Base-by-base conservation (phyloP, 441 rosid species). In the Arabidopsis lyrata region DNA sequence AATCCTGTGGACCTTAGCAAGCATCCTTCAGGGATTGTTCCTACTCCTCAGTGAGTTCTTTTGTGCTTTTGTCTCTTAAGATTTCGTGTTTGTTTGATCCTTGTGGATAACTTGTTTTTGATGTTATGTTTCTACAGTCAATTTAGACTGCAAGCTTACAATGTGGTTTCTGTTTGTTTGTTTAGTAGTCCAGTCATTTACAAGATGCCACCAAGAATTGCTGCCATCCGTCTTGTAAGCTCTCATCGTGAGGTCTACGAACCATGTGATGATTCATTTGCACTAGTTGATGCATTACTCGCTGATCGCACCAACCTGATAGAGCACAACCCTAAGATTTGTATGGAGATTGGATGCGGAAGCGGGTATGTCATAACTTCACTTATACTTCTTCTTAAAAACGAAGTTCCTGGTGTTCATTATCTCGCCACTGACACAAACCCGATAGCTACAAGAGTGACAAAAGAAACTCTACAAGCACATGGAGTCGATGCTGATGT, bases 21-120 rank as follows among this genome's bases (percentile, higher is more conserved):
- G 84, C 99, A 95, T 78, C 97, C 99, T 64, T 95, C 99, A 15
- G 97, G 96, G 64, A 95, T 95, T 67, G 88, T 92, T 74, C 97
- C 99, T 32, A 92, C 91, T 67, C 93, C 92, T 75, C 99, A 95
- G 97, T 95, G 80, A 88, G 97, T 83, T 72, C 35, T 70, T 12
- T 67, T 12, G 8, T 70, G 31, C 34, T 27, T 27, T 41, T 52
- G 6, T 35, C 18, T 54, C 31, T 29, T 29, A 29, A 29, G 31
- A 10, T n/a, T 14, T 2, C 7, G n/a, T 44, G 16, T n/a, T 14
- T 47, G n/a, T 32, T 20, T 22, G 5, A 48, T 41, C 44, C 5
- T 4, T 2, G 18, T 56, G 31, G 31, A 0, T 4, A 29, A 29
- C 31, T 14, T 5, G 34, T 14, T 20, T 38, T 38, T 34, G 42